Percentiles rank a stretch among this genome's conserved stretches.
Evolutionary conservation across 2,329 filamentous ascomycete genomes (phyloP).

Genomic region (Apiospora aurea): DNA sequence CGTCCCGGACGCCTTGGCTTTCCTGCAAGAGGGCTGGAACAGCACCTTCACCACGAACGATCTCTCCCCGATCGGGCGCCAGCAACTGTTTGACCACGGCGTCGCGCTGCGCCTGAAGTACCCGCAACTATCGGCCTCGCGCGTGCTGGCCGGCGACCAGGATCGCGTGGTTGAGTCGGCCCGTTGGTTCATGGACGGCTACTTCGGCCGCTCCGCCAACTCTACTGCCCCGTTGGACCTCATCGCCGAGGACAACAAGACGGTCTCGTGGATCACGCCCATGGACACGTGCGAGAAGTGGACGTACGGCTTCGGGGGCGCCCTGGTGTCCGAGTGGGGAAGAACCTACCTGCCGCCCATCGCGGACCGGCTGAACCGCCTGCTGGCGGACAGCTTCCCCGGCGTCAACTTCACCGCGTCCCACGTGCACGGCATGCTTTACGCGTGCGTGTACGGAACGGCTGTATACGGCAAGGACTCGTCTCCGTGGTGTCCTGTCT

Average conservation of each 20-base stretch:
- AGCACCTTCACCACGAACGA: slow-evolving; percentile 31
- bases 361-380: slow-evolving; percentile 31
- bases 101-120: slow-evolving; percentile 31
- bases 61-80: slow-evolving; percentile 32
- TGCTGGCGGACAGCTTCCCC: slow-evolving; percentile 27
- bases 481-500: slow-evolving; percentile 35
- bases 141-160: slow-evolving; percentile 33
- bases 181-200: slow-evolving; percentile 35
- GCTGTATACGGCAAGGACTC: slow-evolving; percentile 31
- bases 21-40: slow-evolving; percentile 32
- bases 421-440: slow-evolving; percentile 35
- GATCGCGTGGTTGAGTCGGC: slow-evolving; percentile 35
- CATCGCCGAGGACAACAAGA: slow-evolving; percentile 30
- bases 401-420: slow-evolving; percentile 31
- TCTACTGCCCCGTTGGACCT: slow-evolving; percentile 29
- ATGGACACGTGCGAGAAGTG: slow-evolving; percentile 32
- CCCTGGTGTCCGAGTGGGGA: slow-evolving; percentile 28
- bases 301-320: slow-evolving; percentile 29
- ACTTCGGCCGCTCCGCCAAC: slow-evolving; percentile 32
- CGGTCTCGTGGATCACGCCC: slow-evolving; percentile 36
- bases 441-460: slow-evolving; percentile 36
- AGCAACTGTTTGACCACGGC: slow-evolving; percentile 36
- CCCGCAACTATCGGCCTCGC: slow-evolving; percentile 31
- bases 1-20: slow-evolving; percentile 31
- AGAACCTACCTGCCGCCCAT: slow-evolving; percentile 34